A percentile compares a stretch with the other conserved stretches of the same genome.
phyloP scores from a whole-genome alignment of 2,329 filamentous ascomycete species.

The Sporothrix pseudoabietina region DNA sequence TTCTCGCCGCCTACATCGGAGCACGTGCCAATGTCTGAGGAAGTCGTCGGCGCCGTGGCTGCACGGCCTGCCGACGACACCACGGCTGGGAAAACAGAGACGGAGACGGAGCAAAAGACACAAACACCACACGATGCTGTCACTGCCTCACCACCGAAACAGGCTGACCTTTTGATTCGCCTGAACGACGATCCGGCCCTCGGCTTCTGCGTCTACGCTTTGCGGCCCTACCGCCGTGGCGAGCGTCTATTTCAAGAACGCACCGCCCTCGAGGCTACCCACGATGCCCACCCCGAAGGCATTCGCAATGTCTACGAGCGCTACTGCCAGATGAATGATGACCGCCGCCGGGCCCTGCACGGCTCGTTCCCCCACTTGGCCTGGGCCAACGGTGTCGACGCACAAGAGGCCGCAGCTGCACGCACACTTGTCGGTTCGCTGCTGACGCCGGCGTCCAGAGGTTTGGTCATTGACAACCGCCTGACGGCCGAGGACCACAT shows the following conservation, averaged over 20 bases:
- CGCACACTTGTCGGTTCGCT: slow-evolving; percentile 31
- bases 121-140: background rate
- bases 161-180: slow-evolving; percentile 30
- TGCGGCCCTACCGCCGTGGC: slow-evolving; percentile 35
- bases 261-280: slow-evolving; percentile 35
- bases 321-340: slow-evolving; percentile 23
- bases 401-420: slow-evolving; percentile 29
- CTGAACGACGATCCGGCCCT: slow-evolving; percentile 34
- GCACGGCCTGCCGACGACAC: background rate
- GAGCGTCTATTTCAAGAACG: slow-evolving; percentile 40
- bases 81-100: background rate
- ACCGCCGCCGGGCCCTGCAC: slow-evolving; percentile 31
- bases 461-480: slow-evolving; percentile 24
- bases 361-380: slow-evolving; percentile 35
- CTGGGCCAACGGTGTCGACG: slow-evolving; percentile 33
- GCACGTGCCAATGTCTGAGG: slow-evolving; percentile 13
- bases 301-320: slow-evolving; percentile 31
- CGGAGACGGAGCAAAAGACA: background rate
- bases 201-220: slow-evolving; percentile 41
- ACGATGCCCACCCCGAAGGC: slow-evolving; percentile 32
- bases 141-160: no score
- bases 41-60: slow-evolving; percentile 1
- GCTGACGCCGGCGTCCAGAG: slow-evolving; percentile 16
- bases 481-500: slow-evolving; percentile 34
- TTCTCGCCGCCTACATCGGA: background rate